Evolutionary conservation across 768 basidiomycete genomes (phyloP).

Genomic region (Collybia sordida): DNA sequence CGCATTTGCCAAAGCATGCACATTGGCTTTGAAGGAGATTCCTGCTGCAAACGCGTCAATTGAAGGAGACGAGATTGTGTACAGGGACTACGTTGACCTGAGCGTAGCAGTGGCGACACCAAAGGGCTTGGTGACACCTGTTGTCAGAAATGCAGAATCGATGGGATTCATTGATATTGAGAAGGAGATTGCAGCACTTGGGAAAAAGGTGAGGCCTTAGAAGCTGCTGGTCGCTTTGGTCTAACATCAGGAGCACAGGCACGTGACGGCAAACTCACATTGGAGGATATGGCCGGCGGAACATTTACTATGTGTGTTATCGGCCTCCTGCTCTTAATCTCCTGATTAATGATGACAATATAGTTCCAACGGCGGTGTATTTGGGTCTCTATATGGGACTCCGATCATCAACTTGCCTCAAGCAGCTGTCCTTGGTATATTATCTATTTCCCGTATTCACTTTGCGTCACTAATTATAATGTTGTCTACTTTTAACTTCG

Average conservation of each 20-base stretch:
- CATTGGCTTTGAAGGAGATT: slow-evolving; percentile 86
- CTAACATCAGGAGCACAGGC: slow-evolving; percentile 44
- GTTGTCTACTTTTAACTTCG: slow-evolving; percentile 1
- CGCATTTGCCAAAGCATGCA: slow-evolving; percentile 87
- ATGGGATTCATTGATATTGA: slow-evolving; percentile 92
- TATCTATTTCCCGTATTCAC: not conserved
- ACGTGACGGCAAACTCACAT: slow-evolving; percentile 87
- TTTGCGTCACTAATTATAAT: not conserved
- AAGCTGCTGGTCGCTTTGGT: not conserved
- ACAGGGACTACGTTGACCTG: slow-evolving; percentile 89
- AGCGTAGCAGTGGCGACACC: slow-evolving; percentile 97
- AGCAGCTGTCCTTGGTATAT: slow-evolving; percentile 82
- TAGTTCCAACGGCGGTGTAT: slow-evolving; percentile 98
- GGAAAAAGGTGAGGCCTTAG: slow-evolving; percentile 68
- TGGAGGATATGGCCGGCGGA: slow-evolving; percentile 98
- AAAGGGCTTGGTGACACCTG: slow-evolving; percentile 95
- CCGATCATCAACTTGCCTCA: slow-evolving; percentile 99
- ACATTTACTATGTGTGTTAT: slow-evolving; percentile 92
- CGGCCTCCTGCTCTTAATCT: not conserved
- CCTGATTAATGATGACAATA: not conserved
- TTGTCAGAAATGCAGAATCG: slow-evolving; percentile 85
- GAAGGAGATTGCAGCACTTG: slow-evolving; percentile 86
- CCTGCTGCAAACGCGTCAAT: slow-evolving; percentile 93
- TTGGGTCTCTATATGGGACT: slow-evolving; percentile 96
- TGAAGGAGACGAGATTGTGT: slow-evolving; percentile 92